These are phyloP conservation scores for Linnemannia exigua DNA, from an alignment of 192 early-diverging fungal species.

Conservation along the genomic window DNA sequence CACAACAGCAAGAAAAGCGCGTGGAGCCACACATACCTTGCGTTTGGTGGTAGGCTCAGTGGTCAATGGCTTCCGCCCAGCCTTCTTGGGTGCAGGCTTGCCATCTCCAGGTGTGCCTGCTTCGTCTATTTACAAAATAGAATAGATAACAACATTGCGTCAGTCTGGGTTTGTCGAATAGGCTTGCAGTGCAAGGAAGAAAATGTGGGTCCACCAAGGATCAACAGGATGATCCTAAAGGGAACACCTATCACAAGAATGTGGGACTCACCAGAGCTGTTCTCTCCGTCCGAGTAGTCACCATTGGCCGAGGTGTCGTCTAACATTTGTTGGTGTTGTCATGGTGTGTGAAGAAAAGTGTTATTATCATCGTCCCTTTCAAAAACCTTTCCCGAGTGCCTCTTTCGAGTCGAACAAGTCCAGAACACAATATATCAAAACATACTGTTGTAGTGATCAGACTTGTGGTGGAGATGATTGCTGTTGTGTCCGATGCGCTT, in stretches of 20 bases:
- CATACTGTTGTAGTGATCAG: constrained; percentile 20
- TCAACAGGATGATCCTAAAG: neutral
- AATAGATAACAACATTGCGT: neutral
- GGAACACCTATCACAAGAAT: neutral
- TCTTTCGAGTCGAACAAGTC: no score
- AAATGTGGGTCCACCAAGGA: neutral
- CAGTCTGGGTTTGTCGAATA: neutral
- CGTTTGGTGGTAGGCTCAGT: constrained; percentile 64
- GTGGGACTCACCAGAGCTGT: constrained; percentile 40
- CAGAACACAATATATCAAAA: no score
- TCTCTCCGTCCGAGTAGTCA: constrained; percentile 32
- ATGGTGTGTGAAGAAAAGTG: neutral
- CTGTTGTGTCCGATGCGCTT: constrained; percentile 57
- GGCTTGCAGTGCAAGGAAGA: neutral
- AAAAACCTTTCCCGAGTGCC: no score
- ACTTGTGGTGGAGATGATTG: constrained; percentile 16
- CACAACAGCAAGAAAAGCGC: neutral
- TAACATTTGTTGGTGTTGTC: neutral
- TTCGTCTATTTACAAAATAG: constrained; percentile 21
- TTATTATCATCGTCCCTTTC: no score
- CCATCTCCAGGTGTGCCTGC: constrained; percentile 47
- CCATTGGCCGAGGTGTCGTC: neutral
- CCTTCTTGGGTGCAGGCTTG: constrained; percentile 65
- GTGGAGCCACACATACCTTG: constrained; percentile 30
- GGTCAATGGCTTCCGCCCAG: constrained; percentile 74